phyloP scores from a whole-genome alignment of 2,329 filamentous ascomycete species.

The Ramularia endophylla region DNA sequence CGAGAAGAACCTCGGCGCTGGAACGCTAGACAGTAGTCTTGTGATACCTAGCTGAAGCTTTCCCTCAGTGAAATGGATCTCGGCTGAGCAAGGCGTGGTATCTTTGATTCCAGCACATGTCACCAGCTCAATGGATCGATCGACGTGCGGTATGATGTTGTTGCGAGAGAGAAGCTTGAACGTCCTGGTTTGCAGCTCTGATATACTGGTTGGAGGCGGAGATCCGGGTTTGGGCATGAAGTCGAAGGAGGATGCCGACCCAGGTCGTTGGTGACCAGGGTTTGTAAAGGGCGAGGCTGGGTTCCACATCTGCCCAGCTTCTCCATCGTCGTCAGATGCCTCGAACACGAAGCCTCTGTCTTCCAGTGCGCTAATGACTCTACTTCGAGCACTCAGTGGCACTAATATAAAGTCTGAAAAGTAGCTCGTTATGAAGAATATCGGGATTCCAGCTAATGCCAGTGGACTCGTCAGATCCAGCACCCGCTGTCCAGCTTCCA shows the following conservation, averaged over 20 bases:
- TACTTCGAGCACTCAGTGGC: conserved; percentile 64
- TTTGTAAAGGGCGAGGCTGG: conserved; percentile 50
- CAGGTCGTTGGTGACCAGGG: conserved; percentile 47
- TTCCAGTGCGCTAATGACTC: conserved; percentile 71
- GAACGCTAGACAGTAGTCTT: conserved; percentile 42
- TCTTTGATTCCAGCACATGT: conserved; percentile 68
- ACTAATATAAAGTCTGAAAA: conserved; percentile 97
- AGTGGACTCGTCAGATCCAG: conserved; percentile 86
- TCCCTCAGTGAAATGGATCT: conserved; percentile 33
- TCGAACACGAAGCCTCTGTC: conserved; percentile 80
- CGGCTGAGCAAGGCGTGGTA: conserved; percentile 25
- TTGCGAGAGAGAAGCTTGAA: conserved; percentile 77
- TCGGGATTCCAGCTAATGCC: conserved; percentile 85
- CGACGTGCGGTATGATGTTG: conserved; percentile 66
- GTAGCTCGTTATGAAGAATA: conserved; percentile 98
- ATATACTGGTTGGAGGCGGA: conserved; percentile 69
- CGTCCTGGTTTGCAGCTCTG: conserved; percentile 74
- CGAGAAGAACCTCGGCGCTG: conserved; percentile 63
- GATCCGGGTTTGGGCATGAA: conserved; percentile 50
- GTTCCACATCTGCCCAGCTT: conserved; percentile 43
- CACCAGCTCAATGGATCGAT: conserved; percentile 63
- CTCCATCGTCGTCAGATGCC: conserved; percentile 45
- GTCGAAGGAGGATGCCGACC: conserved; percentile 37
- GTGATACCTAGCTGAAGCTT: conserved; percentile 44
- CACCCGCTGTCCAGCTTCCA: conserved; percentile 86